Evolutionary conservation across 805 yeast genomes (phyloP).

Genomic region (Candida pini): DNA sequence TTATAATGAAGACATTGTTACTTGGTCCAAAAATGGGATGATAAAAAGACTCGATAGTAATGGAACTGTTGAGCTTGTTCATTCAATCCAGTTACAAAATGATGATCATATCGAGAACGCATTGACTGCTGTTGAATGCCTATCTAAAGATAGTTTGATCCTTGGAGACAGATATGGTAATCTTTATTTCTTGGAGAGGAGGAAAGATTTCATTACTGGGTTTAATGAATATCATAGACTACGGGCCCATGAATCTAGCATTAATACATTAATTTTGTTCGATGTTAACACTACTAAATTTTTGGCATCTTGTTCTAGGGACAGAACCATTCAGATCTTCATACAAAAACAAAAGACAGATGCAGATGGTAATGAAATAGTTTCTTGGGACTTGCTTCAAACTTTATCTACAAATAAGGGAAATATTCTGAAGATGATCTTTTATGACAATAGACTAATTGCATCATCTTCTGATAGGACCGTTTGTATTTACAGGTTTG

Average conservation of each 20-base stretch:
- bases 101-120: slow-evolving; percentile 34
- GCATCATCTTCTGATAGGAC: slow-evolving; percentile 62
- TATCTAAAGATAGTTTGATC: slow-evolving; percentile 22
- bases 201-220: slow-evolving; percentile 11
- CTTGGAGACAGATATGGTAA: slow-evolving; percentile 48
- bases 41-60: slow-evolving; percentile 25
- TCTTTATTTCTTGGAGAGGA: slow-evolving; percentile 26
- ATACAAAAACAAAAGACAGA: slow-evolving; percentile 5
- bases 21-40: slow-evolving; percentile 39
- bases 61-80: slow-evolving; percentile 6
- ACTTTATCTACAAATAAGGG: slow-evolving; percentile 58
- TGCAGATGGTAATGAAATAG: background rate
- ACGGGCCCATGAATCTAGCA: slow-evolving; percentile 47
- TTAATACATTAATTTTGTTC: slow-evolving; percentile 40
- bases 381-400: slow-evolving; percentile 48
- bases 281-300: slow-evolving; percentile 24
- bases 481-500: slow-evolving; percentile 44
- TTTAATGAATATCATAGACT: slow-evolving; percentile 21
- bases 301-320: slow-evolving; percentile 48
- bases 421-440: slow-evolving; percentile 37
- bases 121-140: slow-evolving; percentile 36
- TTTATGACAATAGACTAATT: slow-evolving; percentile 30
- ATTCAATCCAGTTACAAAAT: slow-evolving; percentile 17
- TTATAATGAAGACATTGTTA: slow-evolving; percentile 26
- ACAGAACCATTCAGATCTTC: slow-evolving; percentile 58